These are phyloP conservation scores for Aspergillus quadrilineatus DNA, from an alignment of 2,329 filamentous ascomycete species.

Conservation along the genomic window DNA sequence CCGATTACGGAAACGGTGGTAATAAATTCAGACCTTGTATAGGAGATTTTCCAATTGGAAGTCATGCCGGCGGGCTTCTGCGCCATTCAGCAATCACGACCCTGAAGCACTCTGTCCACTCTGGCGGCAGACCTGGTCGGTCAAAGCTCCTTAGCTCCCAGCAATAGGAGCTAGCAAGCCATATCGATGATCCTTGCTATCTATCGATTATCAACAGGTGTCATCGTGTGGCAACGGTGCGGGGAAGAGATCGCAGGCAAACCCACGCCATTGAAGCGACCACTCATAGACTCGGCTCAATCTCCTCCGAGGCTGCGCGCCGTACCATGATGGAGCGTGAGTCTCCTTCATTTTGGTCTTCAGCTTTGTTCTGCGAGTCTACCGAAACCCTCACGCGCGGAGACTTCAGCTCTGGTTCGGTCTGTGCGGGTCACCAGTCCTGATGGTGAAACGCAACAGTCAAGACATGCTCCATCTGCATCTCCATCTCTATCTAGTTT, in stretches of 20 bases:
- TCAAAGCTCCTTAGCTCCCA: background rate
- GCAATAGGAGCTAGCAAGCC: background rate
- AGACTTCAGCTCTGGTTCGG: constrained; percentile 12
- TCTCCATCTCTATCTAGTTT: background rate
- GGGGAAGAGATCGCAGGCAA: constrained; percentile 25
- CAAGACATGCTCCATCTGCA: background rate
- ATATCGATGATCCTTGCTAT: constrained; percentile 4
- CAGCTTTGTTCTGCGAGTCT: constrained; percentile 14
- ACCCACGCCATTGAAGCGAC: constrained; percentile 18
- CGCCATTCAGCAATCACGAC: background rate
- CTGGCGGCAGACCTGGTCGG: background rate
- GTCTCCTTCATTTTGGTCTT: constrained; percentile 3
- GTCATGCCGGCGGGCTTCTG: background rate
- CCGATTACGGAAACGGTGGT: no score
- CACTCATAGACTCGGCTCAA: constrained; percentile 17
- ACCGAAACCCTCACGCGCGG: background rate
- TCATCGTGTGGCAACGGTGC: constrained; percentile 21
- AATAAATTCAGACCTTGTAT: background rate
- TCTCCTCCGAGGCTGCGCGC: constrained; percentile 19
- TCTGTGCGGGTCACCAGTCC: constrained; percentile 19
- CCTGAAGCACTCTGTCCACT: background rate
- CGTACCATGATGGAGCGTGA: constrained; percentile 12
- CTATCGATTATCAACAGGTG: background rate
- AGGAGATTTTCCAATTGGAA: background rate
- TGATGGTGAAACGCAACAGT: constrained; percentile 19